These are phyloP conservation scores for Ustilago shanxiensis DNA, from an alignment of 1,284 basidiomycete genomes.

Conservation along the genomic window DNA sequence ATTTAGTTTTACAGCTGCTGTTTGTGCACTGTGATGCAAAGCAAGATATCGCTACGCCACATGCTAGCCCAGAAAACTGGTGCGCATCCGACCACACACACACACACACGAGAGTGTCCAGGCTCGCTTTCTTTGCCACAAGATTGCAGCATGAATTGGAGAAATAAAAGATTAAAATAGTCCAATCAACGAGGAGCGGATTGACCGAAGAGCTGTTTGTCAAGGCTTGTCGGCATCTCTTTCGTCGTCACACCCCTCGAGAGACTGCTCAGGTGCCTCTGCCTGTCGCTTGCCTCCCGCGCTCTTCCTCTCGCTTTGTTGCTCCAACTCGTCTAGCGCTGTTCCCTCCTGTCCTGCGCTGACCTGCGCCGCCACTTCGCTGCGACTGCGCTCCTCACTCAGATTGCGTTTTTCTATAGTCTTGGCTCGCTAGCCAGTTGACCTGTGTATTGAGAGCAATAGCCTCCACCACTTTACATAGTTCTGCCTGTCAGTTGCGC, in stretches of 20 bases:
- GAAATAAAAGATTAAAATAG: background rate
- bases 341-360: background rate
- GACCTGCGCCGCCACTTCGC: background rate
- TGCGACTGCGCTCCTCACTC: background rate
- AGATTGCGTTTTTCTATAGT: background rate
- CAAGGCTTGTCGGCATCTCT: background rate
- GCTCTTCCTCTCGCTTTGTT: background rate
- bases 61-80: too few relatives aligned
- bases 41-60: too few relatives aligned
- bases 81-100: too few relatives aligned
- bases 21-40: background rate
- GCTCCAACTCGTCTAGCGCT: constrained; percentile 6
- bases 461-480: background rate
- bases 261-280: background rate
- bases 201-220: background rate
- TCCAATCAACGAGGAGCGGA: too few relatives aligned
- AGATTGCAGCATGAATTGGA: background rate
- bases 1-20: background rate
- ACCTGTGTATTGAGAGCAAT: too few relatives aligned
- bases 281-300: too few relatives aligned
- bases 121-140: background rate
- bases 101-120: too few relatives aligned
- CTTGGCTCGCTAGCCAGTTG: background rate
- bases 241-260: too few relatives aligned
- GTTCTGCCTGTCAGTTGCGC: too few relatives aligned